Evolutionary conservation across 2,329 filamentous ascomycete species (phyloP), one percentile per base, ranked within the genome.

Genomic region (Penicillium aurantiogriseum): DNA sequence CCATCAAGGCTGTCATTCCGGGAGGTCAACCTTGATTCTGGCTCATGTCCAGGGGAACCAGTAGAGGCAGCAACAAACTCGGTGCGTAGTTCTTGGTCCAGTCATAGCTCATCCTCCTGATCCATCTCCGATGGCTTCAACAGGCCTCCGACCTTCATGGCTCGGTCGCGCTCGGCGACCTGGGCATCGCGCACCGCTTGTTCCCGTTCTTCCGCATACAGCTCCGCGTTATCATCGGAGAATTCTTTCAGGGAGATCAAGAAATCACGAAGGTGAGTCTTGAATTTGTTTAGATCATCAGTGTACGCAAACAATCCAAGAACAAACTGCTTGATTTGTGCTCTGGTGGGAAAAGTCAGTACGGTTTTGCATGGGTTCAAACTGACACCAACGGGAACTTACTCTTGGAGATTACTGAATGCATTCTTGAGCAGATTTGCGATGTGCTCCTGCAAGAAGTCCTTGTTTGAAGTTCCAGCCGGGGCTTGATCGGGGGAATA

Each of bases 41-140:
- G 58, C 42, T 46, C 52, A 58, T 50, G 35, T 42, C 55, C 56
- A 43, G 51, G 39, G 57, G 69, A 67, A 57, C 69, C 68, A 57
- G 65, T 64, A 62, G 71, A 36, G 39, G 17, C 70, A 54, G 63
- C 70, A 58, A 81, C 51, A 49, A 81, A 83, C 74, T 90, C 87
- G 53, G 78, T 81, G 66, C 87, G 80, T 46, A 90, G 76, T 74
- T 91, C 88, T 74, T 86, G 75, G 44, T 85, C 79, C 62, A 92
- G 90, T 96, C 92, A 97, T 68, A 83, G 73, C 65, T 93, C 90
- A 67, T 93, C 90, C 64, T 92, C 85, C 63, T 89, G 87, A 51
- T 92, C 93, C 72, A 99, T 85, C 75, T 99, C 94, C n/a, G 92
- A 94, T 49, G 94, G 95, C 82, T 99, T 97, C 70, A 99, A 82